Evolutionary conservation across 176 grass and related monocot species (phyloP).

Genomic region (Hordeum vulgare): DNA sequence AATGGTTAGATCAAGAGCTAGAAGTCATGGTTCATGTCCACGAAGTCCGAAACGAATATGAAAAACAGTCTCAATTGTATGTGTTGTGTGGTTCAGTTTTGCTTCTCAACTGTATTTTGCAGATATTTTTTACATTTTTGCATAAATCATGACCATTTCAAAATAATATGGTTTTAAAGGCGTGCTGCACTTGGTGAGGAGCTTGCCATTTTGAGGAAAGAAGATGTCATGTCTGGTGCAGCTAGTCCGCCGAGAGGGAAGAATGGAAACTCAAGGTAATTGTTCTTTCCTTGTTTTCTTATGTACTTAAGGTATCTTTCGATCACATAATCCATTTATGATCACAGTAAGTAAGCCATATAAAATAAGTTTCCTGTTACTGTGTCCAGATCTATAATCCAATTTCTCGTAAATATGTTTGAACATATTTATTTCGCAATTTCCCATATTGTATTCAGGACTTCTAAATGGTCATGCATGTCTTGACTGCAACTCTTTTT

Average conservation of each 20-base stretch:
- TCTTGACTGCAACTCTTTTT: constrained; percentile 22
- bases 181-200: constrained; percentile 88
- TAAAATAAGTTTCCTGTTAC: neutral
- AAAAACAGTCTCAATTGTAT: constrained; percentile 97
- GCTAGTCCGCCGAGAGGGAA: constrained; percentile 62
- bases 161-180: constrained; percentile 33
- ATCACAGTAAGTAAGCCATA: constrained; percentile 1
- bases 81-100: constrained; percentile 20
- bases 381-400: neutral
- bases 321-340: neutral
- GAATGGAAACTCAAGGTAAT: constrained; percentile 75
- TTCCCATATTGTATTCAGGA: neutral
- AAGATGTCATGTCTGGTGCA: constrained; percentile 40
- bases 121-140: neutral
- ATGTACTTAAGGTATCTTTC: neutral
- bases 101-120: neutral
- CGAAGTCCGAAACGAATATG: constrained; percentile 95
- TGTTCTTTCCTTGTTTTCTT: constrained; percentile 10
- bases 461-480: constrained; percentile 4
- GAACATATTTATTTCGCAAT: neutral
- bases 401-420: neutral
- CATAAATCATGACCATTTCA: neutral
- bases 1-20: constrained; percentile 96
- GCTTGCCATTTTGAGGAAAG: constrained; percentile 85
- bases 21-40: constrained; percentile 97